Percentiles rank a stretch among this genome's conserved stretches.
Conservation (phyloP, 768 basidiomycete species). For the Lactarius hengduanensis region DNA sequence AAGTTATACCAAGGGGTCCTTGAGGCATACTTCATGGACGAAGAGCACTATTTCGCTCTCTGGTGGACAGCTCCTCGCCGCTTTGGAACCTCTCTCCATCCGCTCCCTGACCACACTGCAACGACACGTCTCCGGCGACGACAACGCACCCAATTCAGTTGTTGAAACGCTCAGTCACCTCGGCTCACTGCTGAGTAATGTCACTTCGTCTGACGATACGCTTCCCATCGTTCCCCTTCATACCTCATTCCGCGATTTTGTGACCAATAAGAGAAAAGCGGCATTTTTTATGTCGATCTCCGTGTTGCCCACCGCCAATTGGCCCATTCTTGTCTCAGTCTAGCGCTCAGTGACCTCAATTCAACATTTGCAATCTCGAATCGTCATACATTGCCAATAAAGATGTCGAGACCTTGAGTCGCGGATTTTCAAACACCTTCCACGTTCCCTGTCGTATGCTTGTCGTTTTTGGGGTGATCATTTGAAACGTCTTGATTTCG, state of each 20-base stretch:
- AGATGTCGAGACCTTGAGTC: slow-evolving; percentile 1
- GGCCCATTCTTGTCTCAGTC: not conserved
- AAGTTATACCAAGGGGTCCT: not conserved
- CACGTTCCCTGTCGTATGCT: not conserved
- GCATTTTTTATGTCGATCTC: not conserved
- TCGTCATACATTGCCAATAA: not conserved
- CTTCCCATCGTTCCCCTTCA: slow-evolving; percentile 3
- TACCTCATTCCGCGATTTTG: slow-evolving; percentile 2
- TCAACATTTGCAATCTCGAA: slow-evolving; percentile 11
- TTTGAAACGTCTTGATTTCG: not conserved
- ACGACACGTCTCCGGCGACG: not conserved
- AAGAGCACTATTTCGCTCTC: slow-evolving; percentile 1
- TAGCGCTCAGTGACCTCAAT: not conserved
- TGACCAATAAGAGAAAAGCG: not conserved
- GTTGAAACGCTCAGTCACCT: not conserved
- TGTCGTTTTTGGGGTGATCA: slow-evolving; percentile 6
- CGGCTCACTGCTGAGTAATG: slow-evolving; percentile 9
- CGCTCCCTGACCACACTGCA: not conserved
- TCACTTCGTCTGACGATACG: not conserved
- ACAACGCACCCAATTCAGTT: not conserved
- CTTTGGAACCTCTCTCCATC: slow-evolving; percentile 10
- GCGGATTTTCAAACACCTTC: not conserved
- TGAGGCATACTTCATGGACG: not conserved
- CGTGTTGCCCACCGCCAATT: not conserved
- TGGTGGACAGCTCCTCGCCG: slow-evolving; percentile 4